Evolutionary conservation across 805 yeast genomes (phyloP).

Genomic region (Pichia heedii): DNA sequence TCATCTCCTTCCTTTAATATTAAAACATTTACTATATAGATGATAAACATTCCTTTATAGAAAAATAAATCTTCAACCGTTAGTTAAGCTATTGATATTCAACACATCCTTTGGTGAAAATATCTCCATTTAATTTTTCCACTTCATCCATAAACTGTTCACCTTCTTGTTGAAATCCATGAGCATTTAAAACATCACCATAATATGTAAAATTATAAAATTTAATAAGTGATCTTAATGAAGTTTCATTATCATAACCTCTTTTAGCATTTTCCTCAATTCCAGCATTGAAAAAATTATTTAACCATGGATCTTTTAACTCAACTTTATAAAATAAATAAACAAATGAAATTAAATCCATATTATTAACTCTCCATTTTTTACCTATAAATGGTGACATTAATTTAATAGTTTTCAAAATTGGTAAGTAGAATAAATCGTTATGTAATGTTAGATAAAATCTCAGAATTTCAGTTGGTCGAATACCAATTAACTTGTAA

Average conservation of each 20-base stretch:
- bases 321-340: constrained; percentile 66
- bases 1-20: too few species aligned
- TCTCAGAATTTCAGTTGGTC: constrained; percentile 55
- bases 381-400: constrained; percentile 86
- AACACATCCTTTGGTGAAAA: constrained; percentile 25
- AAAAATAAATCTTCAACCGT: neutral
- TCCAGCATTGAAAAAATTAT: constrained; percentile 71
- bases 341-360: constrained; percentile 87
- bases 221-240: constrained; percentile 68
- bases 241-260: constrained; percentile 78
- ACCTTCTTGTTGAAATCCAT: constrained; percentile 42
- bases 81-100: too few species aligned
- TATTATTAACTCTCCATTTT: constrained; percentile 87
- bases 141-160: constrained; percentile 13
- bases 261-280: constrained; percentile 64
- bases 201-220: constrained; percentile 63
- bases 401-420: constrained; percentile 65
- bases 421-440: constrained; percentile 53
- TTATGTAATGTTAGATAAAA: constrained; percentile 54
- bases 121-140: constrained; percentile 23
- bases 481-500: constrained; percentile 49
- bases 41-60: neutral
- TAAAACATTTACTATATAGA: too few species aligned
- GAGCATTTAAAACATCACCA: constrained; percentile 38
- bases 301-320: constrained; percentile 80